Evolutionary conservation across 345 rosid species (phyloP).

Genomic region (Iberis pinnata): DNA sequence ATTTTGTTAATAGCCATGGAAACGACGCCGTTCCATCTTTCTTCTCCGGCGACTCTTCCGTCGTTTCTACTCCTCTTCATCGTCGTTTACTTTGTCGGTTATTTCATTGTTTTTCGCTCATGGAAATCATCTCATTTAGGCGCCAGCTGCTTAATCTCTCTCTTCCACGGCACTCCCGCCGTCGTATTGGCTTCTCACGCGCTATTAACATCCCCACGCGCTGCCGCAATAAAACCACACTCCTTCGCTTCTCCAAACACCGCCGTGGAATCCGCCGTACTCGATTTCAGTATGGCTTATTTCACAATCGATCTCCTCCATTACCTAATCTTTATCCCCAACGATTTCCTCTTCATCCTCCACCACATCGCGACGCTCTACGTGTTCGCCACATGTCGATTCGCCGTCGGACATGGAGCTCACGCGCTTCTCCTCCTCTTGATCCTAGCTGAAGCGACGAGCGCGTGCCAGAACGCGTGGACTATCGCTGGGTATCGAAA

Average conservation of each 20-base stretch:
- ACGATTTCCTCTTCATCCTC: constrained; percentile 63
- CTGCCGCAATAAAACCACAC: constrained; percentile 7
- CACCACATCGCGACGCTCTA: constrained; percentile 80
- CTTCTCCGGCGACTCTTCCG: constrained; percentile 22
- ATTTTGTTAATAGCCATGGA: constrained; percentile 25
- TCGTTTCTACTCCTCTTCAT: constrained; percentile 44
- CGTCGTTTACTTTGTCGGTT: constrained; percentile 39
- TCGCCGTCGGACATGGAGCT: constrained; percentile 48
- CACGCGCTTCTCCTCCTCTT: constrained; percentile 52
- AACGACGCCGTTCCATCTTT: constrained; percentile 8
- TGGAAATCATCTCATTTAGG: constrained; percentile 60
- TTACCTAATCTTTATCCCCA: constrained; percentile 55
- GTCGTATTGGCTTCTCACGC: constrained; percentile 45
- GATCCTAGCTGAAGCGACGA: constrained; percentile 70
- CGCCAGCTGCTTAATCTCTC: constrained; percentile 67
- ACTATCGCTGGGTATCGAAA: constrained; percentile 40
- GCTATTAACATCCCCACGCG: constrained; percentile 21
- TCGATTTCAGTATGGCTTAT: constrained; percentile 76
- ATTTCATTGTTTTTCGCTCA: constrained; percentile 43
- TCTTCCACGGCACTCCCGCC: constrained; percentile 77
- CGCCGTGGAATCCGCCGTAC: constrained; percentile 38
- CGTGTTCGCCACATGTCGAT: constrained; percentile 62
- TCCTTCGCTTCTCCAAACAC: constrained; percentile 54
- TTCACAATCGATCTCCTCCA: constrained; percentile 70
- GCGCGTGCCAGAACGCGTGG: constrained; percentile 73